phyloP scores from a whole-genome alignment of 805 yeast species.

The Saccharomycopsis sp. region DNA sequence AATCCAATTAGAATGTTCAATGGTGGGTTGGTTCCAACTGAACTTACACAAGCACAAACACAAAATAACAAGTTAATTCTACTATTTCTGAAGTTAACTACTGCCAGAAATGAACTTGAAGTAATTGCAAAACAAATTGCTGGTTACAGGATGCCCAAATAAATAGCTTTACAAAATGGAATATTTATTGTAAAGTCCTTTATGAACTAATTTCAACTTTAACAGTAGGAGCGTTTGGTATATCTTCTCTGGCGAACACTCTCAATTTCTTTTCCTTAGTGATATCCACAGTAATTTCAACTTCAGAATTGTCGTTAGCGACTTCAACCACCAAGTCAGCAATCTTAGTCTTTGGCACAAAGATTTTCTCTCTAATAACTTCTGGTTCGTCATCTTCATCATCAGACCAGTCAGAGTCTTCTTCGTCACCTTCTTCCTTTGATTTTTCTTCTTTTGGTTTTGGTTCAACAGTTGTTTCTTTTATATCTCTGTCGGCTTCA shows the following conservation, averaged over 20 bases:
- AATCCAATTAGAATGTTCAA: conserved; percentile 21
- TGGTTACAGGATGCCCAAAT: background rate
- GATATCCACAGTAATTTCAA: conserved; percentile 54
- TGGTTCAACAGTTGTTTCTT: conserved; percentile 72
- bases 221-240: conserved; percentile 48
- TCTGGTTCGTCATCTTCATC: conserved; percentile 87
- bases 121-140: background rate
- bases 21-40: conserved; percentile 21
- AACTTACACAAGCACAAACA: conserved; percentile 5
- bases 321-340: conserved; percentile 75
- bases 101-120: background rate
- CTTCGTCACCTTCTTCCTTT: conserved; percentile 45
- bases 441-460: conserved; percentile 47
- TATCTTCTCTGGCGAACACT: conserved; percentile 57
- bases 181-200: background rate
- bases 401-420: conserved; percentile 42
- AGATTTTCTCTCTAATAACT: conserved; percentile 65
- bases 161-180: background rate
- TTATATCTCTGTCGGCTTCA: conserved; percentile 80
- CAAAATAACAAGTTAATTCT: conserved; percentile 4
- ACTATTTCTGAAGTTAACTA: conserved; percentile 1
- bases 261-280: conserved; percentile 55
- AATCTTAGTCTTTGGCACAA: conserved; percentile 64
- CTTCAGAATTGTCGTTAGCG: conserved; percentile 52
- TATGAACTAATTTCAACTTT: conserved; percentile 40